A percentile compares a stretch with the other conserved stretches of the same genome.
phyloP scores from a whole-genome alignment of 139 green algal genomes.

The Astrephomene gubernaculifera region DNA sequence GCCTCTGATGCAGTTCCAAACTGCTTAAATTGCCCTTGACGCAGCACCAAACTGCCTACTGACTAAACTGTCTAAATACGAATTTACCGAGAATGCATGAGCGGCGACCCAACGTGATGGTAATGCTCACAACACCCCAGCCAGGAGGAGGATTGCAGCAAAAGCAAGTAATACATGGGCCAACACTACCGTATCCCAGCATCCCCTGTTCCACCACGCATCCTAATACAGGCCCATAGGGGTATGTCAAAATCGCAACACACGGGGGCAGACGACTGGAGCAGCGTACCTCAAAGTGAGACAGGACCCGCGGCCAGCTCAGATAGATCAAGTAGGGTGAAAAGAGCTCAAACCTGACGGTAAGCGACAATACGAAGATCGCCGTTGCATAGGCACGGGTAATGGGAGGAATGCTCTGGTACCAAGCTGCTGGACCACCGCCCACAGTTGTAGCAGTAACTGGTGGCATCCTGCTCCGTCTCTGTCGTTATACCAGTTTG shows the following conservation, averaged over 20 bases:
- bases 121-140: too few species aligned
- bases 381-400: constrained; percentile 58
- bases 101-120: too few species aligned
- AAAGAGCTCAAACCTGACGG: constrained; percentile 47
- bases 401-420: constrained; percentile 65
- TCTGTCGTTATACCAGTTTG: too few species aligned
- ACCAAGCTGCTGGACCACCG: constrained; percentile 48
- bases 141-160: too few species aligned
- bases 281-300: constrained; percentile 67
- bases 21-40: neutral
- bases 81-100: too few species aligned
- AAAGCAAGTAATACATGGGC: too few species aligned
- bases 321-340: constrained; percentile 50
- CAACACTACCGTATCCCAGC: too few species aligned
- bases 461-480: too few species aligned
- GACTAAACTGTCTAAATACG: too few species aligned
- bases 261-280: neutral
- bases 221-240: neutral
- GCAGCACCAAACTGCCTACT: too few species aligned
- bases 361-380: constrained; percentile 45
- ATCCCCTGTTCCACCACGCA: too few species aligned
- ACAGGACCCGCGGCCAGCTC: constrained; percentile 46
- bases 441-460: too few species aligned
- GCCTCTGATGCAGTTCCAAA: neutral
- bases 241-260: neutral